A percentile compares a stretch with the other conserved stretches of the same genome.
phyloP scores from a whole-genome alignment of 441 rosid species.

The Croton setiger region DNA sequence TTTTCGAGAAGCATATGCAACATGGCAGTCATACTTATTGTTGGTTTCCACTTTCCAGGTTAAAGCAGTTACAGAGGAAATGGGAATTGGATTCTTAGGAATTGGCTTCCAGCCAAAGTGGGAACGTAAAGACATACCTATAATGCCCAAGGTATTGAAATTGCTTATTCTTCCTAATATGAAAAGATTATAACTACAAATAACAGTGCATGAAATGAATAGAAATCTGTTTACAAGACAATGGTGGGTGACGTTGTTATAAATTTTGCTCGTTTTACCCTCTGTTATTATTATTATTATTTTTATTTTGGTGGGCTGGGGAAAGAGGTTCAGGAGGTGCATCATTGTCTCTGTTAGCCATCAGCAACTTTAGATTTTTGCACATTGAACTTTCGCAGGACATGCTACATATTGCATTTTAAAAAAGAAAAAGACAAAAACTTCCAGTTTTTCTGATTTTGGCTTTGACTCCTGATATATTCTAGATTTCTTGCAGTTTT shows the following conservation, averaged over 20 bases:
- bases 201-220: neutral
- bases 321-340: neutral
- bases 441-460: neutral
- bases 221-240: neutral
- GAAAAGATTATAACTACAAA: neutral
- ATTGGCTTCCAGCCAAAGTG: conserved; percentile 97
- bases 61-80: conserved; percentile 97
- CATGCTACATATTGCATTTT: neutral
- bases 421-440: neutral
- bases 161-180: neutral
- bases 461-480: neutral
- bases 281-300: neutral
- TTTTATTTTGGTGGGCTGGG: neutral
- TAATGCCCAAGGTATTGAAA: conserved; percentile 92
- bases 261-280: neutral
- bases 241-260: neutral
- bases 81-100: conserved; percentile 98
- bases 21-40: neutral
- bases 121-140: conserved; percentile 78
- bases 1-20: neutral
- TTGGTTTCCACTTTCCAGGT: conserved; percentile 40
- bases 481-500: neutral
- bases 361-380: neutral
- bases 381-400: neutral
- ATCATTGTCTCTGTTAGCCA: neutral